Base-by-base conservation (phyloP, 2,329 filamentous ascomycete genomes). In the Pestalotiopsis fici region DNA sequence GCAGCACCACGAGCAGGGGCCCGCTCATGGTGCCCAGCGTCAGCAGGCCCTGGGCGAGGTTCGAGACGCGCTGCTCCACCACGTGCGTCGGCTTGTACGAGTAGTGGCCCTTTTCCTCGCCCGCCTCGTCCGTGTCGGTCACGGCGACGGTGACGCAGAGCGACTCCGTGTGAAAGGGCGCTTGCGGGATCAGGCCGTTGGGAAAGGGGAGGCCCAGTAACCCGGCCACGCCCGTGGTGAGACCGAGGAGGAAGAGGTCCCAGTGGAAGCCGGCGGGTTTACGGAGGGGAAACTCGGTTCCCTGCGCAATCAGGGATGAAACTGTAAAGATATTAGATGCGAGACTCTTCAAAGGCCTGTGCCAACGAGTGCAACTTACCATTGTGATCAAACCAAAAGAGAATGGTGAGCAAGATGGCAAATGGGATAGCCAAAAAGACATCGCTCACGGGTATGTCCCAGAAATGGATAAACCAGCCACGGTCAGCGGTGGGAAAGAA, bases 351-450 rank as follows among this genome's bases (percentile, higher is more conserved):
- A n/a, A n/a, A n/a, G n/a, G n/a, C n/a, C n/a, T n/a, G n/a, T n/a
- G 15, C 21, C 18, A 31, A 31, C n/a, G 9, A 23, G 18, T 31
- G 15, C 9, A 5, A 70, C 82, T 69, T 82, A 93, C 91, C 91
- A 72, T 96, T 97, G 75, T 97, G 94, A 75, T 97, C 94, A 77
- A 96, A 97, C 82, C 92, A 97, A 77, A 97, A 97, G 4, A 97
- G 81, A 25, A 97, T 90, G 0, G 94, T 97, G 18, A 97, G 83
- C 1, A 97, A 83, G 39, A 97, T 75, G 0, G 93, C 94, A 80
- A 97, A 97, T 0, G 94, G 94, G n/a, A 97, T 87, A 1, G 94
- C 94, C 56, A 94, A 83, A 76, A 97, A 97, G 6, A 96, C 85
- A 66, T 97, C 90, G 0, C 85, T 86, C 5, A 91, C 88, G 59